phyloP scores from a whole-genome alignment of 2,329 filamentous ascomycete species.

The Diaporthe destruens region DNA sequence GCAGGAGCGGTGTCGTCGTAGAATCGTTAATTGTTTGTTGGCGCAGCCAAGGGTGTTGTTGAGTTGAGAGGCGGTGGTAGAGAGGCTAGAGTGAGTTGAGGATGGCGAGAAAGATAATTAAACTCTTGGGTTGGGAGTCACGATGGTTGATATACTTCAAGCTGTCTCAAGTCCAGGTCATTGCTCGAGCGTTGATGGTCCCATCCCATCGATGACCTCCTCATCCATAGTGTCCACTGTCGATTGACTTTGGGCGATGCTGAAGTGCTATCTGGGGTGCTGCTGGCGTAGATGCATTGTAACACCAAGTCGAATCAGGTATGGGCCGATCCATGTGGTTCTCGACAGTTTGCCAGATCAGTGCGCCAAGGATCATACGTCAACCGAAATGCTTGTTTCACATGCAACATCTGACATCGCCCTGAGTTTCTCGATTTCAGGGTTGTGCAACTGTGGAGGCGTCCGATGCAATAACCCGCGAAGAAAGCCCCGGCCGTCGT shows the following conservation, averaged over 20 bases:
- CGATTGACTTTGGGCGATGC: conserved; percentile 26
- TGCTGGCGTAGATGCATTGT: conserved; percentile 14
- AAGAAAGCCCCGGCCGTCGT: conserved; percentile 10
- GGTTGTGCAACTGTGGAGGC: conserved; percentile 27
- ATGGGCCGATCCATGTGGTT: conserved; percentile 30
- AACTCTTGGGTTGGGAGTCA: not conserved
- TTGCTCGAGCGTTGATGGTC: conserved; percentile 1
- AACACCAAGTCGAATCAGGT: conserved; percentile 34
- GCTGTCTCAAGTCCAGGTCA: not conserved
- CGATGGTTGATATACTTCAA: conserved; percentile 21
- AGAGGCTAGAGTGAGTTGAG: conserved; percentile 25
- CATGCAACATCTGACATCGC: conserved; percentile 29
- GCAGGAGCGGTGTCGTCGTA: not conserved
- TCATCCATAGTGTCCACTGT: conserved; percentile 1
- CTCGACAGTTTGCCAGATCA: conserved; percentile 34
- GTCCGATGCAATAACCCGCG: conserved; percentile 12
- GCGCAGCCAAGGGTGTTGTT: conserved; percentile 19
- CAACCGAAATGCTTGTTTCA: conserved; percentile 33
- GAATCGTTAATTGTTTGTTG: not conserved
- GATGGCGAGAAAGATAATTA: not conserved
- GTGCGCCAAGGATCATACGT: conserved; percentile 34
- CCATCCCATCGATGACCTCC: conserved; percentile 4
- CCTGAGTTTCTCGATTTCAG: conserved; percentile 8
- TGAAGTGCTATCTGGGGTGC: conserved; percentile 20
- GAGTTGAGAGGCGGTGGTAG: not conserved